Evolutionary conservation across 768 basidiomycete species (phyloP), one percentile per base, ranked within the genome.

Genomic region (Tricholoma matsutake): DNA sequence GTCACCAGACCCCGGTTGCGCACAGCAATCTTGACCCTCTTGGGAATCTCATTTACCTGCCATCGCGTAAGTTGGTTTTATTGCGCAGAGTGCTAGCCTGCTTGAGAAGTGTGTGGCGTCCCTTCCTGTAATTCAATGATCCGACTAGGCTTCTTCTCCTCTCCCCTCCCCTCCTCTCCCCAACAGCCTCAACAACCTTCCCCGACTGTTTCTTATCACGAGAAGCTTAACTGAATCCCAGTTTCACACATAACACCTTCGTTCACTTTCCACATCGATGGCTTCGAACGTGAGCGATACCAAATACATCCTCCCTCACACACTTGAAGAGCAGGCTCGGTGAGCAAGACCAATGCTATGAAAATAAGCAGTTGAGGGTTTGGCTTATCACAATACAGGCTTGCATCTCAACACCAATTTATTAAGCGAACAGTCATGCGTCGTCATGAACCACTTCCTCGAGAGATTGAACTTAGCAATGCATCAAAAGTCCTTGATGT

Each of bases 401-500:
- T 53, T 53, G 7, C n/a, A 53, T n/a, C 51, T 31, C 51, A 53
- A 18, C 51, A 53, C 31, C 51, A 32, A 32, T 53, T 53, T 29
- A 53, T 53, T 16, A 53, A 53, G 51, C 14, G 29, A 32, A 18
- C 8, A 4, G n/a, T 53, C 29, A 53, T 53, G 51, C 51, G 29
- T 32, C 51, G 51, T n/a, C 16, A 53, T 18, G 28, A 14, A n/a
- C 51, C 51, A n/a, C 51, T 53, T 9, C 51, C 51, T n/a, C 51
- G 10, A 10, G 29, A n/a, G 16, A 18, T 53, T 16, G 51, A 53
- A 53, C 25, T 53, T 18, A 10, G 6, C 7, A 53, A 9, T 32
- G 31, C 10, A 32, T 53, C 29, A 13, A 57, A 45, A 25, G 25
- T 57, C n/a, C 56, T 57, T 32, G 56, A 57, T 47, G 56, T 57